Percentiles rank a stretch among this genome's conserved stretches.
These are phyloP conservation scores for Phlyctochytrium arcticum DNA, from an alignment of 192 early-diverging fungal species.

Conservation along the genomic window DNA sequence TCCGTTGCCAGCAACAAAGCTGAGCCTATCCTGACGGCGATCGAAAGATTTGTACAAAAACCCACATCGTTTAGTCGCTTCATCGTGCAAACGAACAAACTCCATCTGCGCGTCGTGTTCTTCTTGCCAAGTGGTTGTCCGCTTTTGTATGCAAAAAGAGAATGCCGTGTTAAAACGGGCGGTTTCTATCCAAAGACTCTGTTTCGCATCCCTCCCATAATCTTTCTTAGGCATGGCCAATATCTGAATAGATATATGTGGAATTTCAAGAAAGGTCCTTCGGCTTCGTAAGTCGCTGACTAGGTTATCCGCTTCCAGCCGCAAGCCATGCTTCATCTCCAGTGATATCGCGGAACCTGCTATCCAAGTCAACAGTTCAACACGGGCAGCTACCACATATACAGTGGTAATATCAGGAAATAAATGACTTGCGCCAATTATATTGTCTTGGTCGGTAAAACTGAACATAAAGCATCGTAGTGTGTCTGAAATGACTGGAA, in stretches of 20 bases:
- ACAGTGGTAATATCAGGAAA: conserved; percentile 63
- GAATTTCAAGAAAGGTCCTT: conserved; percentile 54
- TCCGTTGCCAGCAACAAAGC: too few relatives aligned
- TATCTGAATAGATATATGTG: conserved; percentile 46
- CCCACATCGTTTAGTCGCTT: conserved; percentile 53
- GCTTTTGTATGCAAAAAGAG: conserved; percentile 52
- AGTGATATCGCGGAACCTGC: conserved; percentile 45
- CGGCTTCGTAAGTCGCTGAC: conserved; percentile 53
- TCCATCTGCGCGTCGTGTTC: conserved; percentile 49
- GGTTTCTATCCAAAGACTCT: conserved; percentile 77
- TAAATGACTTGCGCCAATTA: conserved; percentile 38
- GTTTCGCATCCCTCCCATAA: too few relatives aligned
- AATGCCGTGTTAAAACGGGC: conserved; percentile 54
- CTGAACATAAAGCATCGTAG: conserved; percentile 62
- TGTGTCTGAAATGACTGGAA: conserved; percentile 48
- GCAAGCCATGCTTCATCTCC: conserved; percentile 54
- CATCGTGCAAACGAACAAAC: conserved; percentile 60
- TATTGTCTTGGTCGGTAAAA: conserved; percentile 63
- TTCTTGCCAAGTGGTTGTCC: conserved; percentile 49
- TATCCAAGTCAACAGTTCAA: conserved; percentile 61
- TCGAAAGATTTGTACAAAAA: conserved; percentile 55
- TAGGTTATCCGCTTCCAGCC: conserved; percentile 61
- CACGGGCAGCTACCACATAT: conserved; percentile 47
- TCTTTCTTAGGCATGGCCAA: conserved; percentile 43
- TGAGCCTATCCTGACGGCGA: too few relatives aligned